Evolutionary conservation across 2,329 filamentous ascomycete genomes (phyloP).

Genomic region (Phyllosticta paracitricarpa): DNA sequence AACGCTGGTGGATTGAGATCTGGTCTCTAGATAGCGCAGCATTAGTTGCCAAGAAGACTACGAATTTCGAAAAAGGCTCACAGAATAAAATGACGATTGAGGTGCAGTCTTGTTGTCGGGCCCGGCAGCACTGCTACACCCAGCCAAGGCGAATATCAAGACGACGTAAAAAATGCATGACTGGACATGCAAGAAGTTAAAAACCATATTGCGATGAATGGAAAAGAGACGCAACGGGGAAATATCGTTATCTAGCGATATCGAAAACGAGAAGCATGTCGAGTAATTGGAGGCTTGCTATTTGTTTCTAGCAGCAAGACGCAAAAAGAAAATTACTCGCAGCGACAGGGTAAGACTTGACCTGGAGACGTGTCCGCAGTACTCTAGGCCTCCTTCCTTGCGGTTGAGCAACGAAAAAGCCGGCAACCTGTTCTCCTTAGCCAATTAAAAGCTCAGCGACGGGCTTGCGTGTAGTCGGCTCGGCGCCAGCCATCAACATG

Average conservation of each 20-base stretch:
- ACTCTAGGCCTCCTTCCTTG: not conserved
- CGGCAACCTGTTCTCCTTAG: not conserved
- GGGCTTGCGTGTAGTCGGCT: not conserved
- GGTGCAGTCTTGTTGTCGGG: constrained; percentile 12
- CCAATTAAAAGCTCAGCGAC: not conserved
- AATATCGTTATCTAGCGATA: not conserved
- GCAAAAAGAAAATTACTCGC: not conserved
- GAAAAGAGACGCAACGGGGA: not conserved
- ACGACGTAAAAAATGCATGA: not conserved
- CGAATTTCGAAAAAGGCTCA: not conserved
- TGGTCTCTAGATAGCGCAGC: constrained; percentile 12
- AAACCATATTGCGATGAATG: not conserved
- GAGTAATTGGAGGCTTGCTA: not conserved
- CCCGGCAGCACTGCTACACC: not conserved
- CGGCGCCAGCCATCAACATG: not conserved
- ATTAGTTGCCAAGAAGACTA: not conserved
- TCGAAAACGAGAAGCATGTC: not conserved
- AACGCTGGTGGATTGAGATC: constrained; percentile 16
- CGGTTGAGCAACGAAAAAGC: not conserved
- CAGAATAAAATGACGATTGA: constrained; percentile 15
- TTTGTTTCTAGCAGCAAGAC: not conserved
- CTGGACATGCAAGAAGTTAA: not conserved
- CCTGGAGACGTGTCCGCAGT: not conserved
- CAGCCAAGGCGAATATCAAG: not conserved
- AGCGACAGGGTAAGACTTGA: not conserved